Base-by-base conservation (phyloP, 2,329 filamentous ascomycete species). In the Fusarium agapanthi region DNA sequence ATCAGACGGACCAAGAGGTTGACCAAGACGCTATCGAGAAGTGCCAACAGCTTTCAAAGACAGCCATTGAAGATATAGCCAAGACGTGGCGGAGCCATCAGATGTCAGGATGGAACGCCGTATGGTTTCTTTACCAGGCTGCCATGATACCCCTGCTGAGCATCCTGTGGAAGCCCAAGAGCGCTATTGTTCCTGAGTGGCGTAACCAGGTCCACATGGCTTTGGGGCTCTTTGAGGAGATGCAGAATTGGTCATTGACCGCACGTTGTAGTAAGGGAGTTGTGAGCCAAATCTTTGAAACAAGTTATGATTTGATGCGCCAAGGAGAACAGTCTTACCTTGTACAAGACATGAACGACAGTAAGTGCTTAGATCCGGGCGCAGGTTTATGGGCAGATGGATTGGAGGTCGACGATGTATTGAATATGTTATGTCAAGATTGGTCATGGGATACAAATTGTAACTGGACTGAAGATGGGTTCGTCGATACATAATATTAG, bases 31-130 rank as follows among this genome's bases (percentile, higher is more conserved):
- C 61, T 16, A 43, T 63, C 14, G 30, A 61, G 22, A 63, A 61
- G 24, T 63, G 61, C 8, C 61, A 63, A 7, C 43, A 48, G 24
- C 37, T 63, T 37, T 63, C 61, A 12, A 61, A 48, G 30, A 48
- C 7, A 10, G 13, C 43, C 2, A 35, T 61, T n/a, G 43, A 61
- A 14, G 61, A 63, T 43, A 48, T 63, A 41, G 30, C 55, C 34
- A 44, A 41, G 24, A 37, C 35, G 3, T 63, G 61, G 61, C 28
- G 24, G 11, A 48, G 8, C 6, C n/a, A 63, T 28, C 61, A 63
- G 35, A 63, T 63, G 55, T 63, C 61, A 4, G 55, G 61, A 6
- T 63, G 61, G 61, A 63, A 63, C 30, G 61, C 61, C 12, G 61
- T 63, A n/a, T 63, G 61, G 61, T 37, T 38, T 7, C 43, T 63